These are phyloP conservation scores for Arctium minus DNA, from an alignment of 129 eudicot species.

Conservation along the genomic window DNA sequence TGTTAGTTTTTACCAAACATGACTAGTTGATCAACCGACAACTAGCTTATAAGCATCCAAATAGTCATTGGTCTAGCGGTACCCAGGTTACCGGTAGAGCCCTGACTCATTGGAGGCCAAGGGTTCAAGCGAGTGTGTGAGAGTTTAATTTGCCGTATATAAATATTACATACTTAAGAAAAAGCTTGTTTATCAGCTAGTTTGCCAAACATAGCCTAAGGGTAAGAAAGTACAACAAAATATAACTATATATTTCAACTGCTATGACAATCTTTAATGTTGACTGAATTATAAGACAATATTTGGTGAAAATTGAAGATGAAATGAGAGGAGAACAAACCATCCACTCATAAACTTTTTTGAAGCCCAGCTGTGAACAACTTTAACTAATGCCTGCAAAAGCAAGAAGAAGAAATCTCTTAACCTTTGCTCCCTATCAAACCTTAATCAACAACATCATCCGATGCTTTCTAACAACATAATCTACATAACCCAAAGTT, in stretches of 20 bases:
- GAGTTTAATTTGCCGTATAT: too few species aligned
- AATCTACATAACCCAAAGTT: not conserved
- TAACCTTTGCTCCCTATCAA: conserved; percentile 1
- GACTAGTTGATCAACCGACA: too few species aligned
- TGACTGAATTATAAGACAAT: not conserved
- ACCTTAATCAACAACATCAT: not conserved
- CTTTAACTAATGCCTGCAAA: conserved; percentile 66
- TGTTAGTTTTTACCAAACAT: too few species aligned
- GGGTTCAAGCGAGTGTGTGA: too few species aligned
- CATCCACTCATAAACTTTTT: conserved; percentile 88
- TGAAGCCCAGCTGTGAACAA: conserved; percentile 76
- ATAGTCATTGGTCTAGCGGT: too few species aligned
- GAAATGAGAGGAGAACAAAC: conserved; percentile 36
- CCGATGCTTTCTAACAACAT: not conserved
- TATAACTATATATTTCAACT: not conserved
- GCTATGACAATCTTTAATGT: not conserved
- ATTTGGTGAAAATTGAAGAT: not conserved
- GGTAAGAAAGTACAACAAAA: not conserved
- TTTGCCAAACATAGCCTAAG: not conserved
- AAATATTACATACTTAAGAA: too few species aligned
- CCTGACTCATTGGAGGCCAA: too few species aligned
- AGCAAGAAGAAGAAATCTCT: conserved; percentile 8
- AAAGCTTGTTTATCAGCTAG: too few species aligned
- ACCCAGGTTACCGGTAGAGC: too few species aligned
- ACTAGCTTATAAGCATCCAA: too few species aligned